Evolutionary conservation across 2,329 filamentous ascomycete genomes (phyloP), one percentile per base, ranked within the genome.

Genomic region (Monilinia fructigena): DNA sequence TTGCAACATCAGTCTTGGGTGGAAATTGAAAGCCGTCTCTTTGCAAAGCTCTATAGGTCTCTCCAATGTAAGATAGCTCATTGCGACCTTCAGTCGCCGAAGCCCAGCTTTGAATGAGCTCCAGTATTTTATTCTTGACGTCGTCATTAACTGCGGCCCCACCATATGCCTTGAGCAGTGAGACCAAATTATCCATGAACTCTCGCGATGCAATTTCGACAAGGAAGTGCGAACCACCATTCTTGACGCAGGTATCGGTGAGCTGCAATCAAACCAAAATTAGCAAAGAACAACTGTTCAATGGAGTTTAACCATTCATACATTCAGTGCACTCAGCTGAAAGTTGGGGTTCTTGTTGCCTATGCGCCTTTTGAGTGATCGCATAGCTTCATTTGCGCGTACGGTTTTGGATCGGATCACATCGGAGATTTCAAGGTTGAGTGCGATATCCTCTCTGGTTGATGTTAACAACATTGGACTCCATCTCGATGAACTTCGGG

Each of bases 361-460:
- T 82, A 99, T 93, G 77, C 95, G 89, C 77, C 88, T 88, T 81
- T 97, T 98, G 75, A 99, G 82, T 54, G 92, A 94, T 77, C 93
- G 91, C 95, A 99, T 99, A 69, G 95, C 95, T 79, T 99, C 95
- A 79, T 94, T 97, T 64, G 95, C 94, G 78, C 93, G 93, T 61
- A 99, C 94, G 23, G 93, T 96, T 82, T 98, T 98, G 75, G 93
- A 98, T 74, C 95, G 88, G 78, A 99, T 97, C 73, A 96, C 83
- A 81, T 99, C 95, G 78, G 94, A 97, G 74, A 99, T 98, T 80
- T 99, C 95, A 75, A 99, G 88, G 78, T 98, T 98, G 73, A 97
- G 86, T 52, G 95, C 90, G 77, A 99, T 98, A 76, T 99, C 94
- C 80, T 99, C 93, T 72, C 92, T 96, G 74, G 23, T 66, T 55